A percentile compares a stretch with the other conserved stretches of the same genome.
phyloP scores from a whole-genome alignment of 2,329 filamentous ascomycete genomes.

The Colletotrichum tabaci region DNA sequence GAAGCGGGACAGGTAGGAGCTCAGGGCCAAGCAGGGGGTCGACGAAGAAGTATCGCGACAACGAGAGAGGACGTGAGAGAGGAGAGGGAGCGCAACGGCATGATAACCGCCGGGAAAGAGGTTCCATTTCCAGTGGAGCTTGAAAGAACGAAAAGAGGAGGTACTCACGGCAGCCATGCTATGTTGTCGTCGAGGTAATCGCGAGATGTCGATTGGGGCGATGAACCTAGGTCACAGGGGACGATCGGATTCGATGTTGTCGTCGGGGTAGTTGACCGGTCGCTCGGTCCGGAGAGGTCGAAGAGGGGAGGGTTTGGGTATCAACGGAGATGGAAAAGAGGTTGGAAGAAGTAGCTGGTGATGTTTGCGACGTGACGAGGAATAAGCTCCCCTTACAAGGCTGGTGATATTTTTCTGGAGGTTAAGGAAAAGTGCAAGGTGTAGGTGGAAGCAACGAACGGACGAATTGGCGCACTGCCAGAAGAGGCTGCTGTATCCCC shows the following conservation, averaged over 20 bases:
- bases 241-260: conserved; percentile 36
- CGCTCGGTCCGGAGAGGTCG: conserved; percentile 36
- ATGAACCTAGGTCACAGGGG: conserved; percentile 25
- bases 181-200: conserved; percentile 39
- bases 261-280: conserved; percentile 26
- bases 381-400: conserved; percentile 43
- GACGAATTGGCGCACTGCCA: conserved; percentile 44
- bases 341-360: conserved; percentile 37
- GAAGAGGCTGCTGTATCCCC: conserved; percentile 34
- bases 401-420: conserved; percentile 45
- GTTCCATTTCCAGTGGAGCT: background rate
- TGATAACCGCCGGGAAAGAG: background rate
- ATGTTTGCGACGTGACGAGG: conserved; percentile 43
- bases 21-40: conserved; percentile 9
- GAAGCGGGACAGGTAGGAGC: conserved; percentile 34
- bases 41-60: conserved; percentile 19
- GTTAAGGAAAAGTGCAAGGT: conserved; percentile 43
- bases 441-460: conserved; percentile 41
- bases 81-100: conserved; percentile 4
- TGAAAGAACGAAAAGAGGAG: background rate
- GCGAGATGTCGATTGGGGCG: conserved; percentile 34
- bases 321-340: conserved; percentile 43
- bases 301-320: conserved; percentile 36
- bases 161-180: conserved; percentile 44
- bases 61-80: background rate